phyloP scores from a whole-genome alignment of 2,329 filamentous ascomycete species.

The Scopulariopsis brevicaulis region DNA sequence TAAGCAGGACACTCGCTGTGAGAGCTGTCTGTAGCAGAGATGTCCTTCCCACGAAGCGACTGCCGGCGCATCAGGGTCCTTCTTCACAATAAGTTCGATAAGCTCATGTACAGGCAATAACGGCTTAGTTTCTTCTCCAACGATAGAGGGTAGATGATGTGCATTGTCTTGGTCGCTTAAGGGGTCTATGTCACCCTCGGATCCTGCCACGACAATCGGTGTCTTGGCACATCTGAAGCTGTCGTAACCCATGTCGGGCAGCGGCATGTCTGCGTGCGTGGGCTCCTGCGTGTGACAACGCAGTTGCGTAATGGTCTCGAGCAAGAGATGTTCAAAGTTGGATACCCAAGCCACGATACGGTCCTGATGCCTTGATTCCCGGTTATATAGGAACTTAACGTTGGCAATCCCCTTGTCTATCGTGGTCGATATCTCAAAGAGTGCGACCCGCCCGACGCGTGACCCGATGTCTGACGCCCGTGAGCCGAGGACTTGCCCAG shows the following conservation, averaged over 20 bases:
- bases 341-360: conserved; percentile 34
- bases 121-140: conserved; percentile 21
- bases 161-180: conserved; percentile 44
- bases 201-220: conserved; percentile 26
- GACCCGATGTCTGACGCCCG: conserved; percentile 30
- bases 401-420: conserved; percentile 30
- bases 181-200: conserved; percentile 34
- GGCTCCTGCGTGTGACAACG: conserved; percentile 30
- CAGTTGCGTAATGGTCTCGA: conserved; percentile 30
- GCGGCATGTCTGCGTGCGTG: conserved; percentile 36
- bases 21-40: conserved; percentile 27
- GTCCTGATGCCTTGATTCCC: conserved; percentile 26
- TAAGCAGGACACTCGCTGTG: conserved; percentile 23
- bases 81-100: conserved; percentile 25
- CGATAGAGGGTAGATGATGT: conserved; percentile 26
- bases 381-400: conserved; percentile 33
- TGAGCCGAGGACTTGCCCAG: conserved; percentile 24
- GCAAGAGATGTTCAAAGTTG: conserved; percentile 31
- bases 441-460: conserved; percentile 32
- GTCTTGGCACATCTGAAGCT: conserved; percentile 40
- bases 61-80: conserved; percentile 25
- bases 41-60: conserved; percentile 32
- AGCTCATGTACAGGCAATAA: conserved; percentile 31
- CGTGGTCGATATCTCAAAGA: conserved; percentile 37
- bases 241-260: conserved; percentile 33